A percentile compares a stretch with the other conserved stretches of the same genome.
These are phyloP conservation scores for Tripterygium wilfordii DNA, from an alignment of 177 flowering plant genomes.

Conservation along the genomic window DNA sequence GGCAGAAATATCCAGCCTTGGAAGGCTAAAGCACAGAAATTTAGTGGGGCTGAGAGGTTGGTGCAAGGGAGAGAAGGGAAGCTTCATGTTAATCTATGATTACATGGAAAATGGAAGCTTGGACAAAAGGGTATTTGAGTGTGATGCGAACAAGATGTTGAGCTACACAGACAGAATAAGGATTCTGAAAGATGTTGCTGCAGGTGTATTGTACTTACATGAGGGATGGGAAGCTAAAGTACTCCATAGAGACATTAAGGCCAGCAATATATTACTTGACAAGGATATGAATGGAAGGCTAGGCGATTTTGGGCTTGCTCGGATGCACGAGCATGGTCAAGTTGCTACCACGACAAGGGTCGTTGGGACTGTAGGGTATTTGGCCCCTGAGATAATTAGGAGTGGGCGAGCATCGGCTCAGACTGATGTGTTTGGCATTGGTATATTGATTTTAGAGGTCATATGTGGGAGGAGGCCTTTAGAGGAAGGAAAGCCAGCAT, in stretches of 20 bases:
- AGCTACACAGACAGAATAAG: conserved; percentile 40
- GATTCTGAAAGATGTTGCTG: conserved; percentile 60
- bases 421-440: conserved; percentile 70
- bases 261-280: conserved; percentile 80
- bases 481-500: conserved; percentile 47
- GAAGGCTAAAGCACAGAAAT: conserved; percentile 64
- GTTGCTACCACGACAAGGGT: conserved; percentile 54
- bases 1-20: conserved; percentile 75
- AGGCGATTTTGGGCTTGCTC: conserved; percentile 78
- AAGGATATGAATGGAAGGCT: conserved; percentile 65
- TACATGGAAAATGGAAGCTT: conserved; percentile 83
- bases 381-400: conserved; percentile 67
- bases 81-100: conserved; percentile 61
- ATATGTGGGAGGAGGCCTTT: conserved; percentile 64
- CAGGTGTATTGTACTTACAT: conserved; percentile 61
- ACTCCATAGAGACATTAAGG: conserved; percentile 76
- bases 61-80: conserved; percentile 63
- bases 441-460: conserved; percentile 62
- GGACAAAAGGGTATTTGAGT: conserved; percentile 57
- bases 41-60: conserved; percentile 78
- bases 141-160: conserved; percentile 34
- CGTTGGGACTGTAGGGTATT: conserved; percentile 75
- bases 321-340: conserved; percentile 52
- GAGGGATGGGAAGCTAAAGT: conserved; percentile 77
- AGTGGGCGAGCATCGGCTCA: conserved; percentile 58